Conservation (phyloP, 1,284 basidiomycete genomes). For the Trichosporon coremiiforme region DNA sequence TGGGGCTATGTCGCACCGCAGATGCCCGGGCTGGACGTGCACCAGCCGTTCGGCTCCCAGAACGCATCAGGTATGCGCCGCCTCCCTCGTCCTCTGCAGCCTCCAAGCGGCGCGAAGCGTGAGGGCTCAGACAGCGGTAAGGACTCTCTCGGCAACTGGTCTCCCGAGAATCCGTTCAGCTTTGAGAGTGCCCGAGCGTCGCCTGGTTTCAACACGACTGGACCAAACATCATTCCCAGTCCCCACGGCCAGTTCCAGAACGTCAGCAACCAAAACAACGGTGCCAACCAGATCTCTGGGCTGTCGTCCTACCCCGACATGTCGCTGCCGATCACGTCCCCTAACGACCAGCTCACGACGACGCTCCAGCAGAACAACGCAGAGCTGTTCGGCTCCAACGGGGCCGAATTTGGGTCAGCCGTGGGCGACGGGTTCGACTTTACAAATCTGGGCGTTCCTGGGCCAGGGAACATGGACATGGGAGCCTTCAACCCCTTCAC, state of each 20-base stretch:
- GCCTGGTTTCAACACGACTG: conserved; percentile 19
- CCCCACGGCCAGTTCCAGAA: conserved; percentile 14
- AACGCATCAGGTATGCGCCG: conserved; percentile 10
- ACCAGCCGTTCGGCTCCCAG: conserved; percentile 50
- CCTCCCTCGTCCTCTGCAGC: conserved; percentile 50
- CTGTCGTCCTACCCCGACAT: conserved; percentile 16
- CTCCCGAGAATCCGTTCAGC: conserved; percentile 32
- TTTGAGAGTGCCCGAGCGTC: conserved; percentile 29
- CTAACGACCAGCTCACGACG: conserved; percentile 14
- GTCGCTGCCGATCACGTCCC: conserved; percentile 16
- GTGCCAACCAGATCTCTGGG: conserved; percentile 17
- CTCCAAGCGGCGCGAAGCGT: conserved; percentile 31
- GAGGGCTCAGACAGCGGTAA: conserved; percentile 16
- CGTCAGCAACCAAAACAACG: conserved; percentile 18
- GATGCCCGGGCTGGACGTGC: conserved; percentile 55
- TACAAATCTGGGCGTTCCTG: conserved; percentile 41
- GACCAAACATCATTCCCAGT: conserved; percentile 11
- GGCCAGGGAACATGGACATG: conserved; percentile 32
- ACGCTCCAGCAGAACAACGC: conserved; percentile 13
- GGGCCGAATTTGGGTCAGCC: conserved; percentile 39
- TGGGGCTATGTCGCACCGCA: conserved; percentile 56
- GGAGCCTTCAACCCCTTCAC: conserved; percentile 55
- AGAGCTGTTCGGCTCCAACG: conserved; percentile 17
- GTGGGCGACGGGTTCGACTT: conserved; percentile 50
- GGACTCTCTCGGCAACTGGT: conserved; percentile 21